These are phyloP conservation scores for Yamadazyma dushanensis DNA, from an alignment of 1,139 yeast genomes.

Conservation along the genomic window DNA sequence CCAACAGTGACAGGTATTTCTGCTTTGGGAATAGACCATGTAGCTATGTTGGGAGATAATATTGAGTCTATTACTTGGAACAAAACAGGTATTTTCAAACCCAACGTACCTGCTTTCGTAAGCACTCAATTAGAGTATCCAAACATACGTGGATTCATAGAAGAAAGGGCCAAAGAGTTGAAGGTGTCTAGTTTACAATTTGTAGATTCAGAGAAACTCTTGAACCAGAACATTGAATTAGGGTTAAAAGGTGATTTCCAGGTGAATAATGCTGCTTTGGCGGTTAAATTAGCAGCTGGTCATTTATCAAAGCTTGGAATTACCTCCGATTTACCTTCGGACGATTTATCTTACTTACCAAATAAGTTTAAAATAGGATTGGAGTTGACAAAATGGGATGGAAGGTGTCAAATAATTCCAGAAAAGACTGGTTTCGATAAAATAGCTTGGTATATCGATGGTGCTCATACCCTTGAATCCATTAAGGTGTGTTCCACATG, in stretches of 20 bases:
- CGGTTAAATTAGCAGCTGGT: constrained; percentile 67
- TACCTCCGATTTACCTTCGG: constrained; percentile 23
- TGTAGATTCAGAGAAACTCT: constrained; percentile 32
- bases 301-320: constrained; percentile 56
- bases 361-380: constrained; percentile 64
- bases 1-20: constrained; percentile 90
- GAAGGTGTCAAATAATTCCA: constrained; percentile 79
- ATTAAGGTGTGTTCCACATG: constrained; percentile 77
- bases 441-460: constrained; percentile 82
- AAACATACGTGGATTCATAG: constrained; percentile 51
- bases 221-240: constrained; percentile 41
- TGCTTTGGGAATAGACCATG: constrained; percentile 90
- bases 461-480: constrained; percentile 94
- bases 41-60: constrained; percentile 83
- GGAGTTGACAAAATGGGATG: constrained; percentile 80
- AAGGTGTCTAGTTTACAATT: constrained; percentile 52
- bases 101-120: constrained; percentile 65
- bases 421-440: constrained; percentile 41
- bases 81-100: constrained; percentile 89
- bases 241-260: constrained; percentile 93
- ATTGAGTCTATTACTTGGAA: constrained; percentile 94
- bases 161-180: constrained; percentile 65
- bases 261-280: constrained; percentile 81
- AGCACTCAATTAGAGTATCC: constrained; percentile 54
- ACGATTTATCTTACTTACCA: constrained; percentile 46